Base-by-base conservation (phyloP, 2,329 filamentous ascomycete species). In the Emergomyces orientalis region DNA sequence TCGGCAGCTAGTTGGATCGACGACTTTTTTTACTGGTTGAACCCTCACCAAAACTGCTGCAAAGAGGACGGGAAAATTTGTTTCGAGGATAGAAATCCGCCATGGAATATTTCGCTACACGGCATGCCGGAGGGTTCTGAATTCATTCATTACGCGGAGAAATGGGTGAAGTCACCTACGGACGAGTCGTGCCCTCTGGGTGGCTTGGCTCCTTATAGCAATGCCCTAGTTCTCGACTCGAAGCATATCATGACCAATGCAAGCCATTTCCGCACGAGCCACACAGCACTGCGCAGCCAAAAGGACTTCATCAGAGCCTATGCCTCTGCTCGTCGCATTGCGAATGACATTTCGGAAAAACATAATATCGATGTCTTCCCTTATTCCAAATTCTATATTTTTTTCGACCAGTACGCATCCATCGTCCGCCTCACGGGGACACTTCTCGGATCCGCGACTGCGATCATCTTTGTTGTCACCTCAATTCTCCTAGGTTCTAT, bases 361-460 rank as follows among this genome's bases (percentile, higher is more conserved):
- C 92, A 91, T 4, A 84, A 86, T 5, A 85, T 90, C 27, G 87
- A 94, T 30, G 87, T 99, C 2, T 99, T 99, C 81, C 91, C 94
- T 0, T 99, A 99, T 79, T 95, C 90, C 69, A 88, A 97, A 65
- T 96, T 96, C 75, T 99, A 99, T 79, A 92, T 99, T 74, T 99
- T 97, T 83, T 99, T 99, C 74, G 94, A 99, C 73, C 94, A 97
- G 74, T 99, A 99, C 72, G 84, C 90, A 6, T 85, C 84, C 63
- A 97, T 99, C 65, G 86, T 96, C 25, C 82, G 83, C 13, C 82
- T 97, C 3, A 92, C 93, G 0, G 88, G 84, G 0, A 85, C 88
- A 0, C 84, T 99, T 0, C 83, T 99, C 37, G 88, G 88, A 49
- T 88, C 90, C 3, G 93, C 91, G 0, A 81, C 97, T 17, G 90